Conservation (phyloP, 2,329 filamentous ascomycete species). For the Alternaria sp. region DNA sequence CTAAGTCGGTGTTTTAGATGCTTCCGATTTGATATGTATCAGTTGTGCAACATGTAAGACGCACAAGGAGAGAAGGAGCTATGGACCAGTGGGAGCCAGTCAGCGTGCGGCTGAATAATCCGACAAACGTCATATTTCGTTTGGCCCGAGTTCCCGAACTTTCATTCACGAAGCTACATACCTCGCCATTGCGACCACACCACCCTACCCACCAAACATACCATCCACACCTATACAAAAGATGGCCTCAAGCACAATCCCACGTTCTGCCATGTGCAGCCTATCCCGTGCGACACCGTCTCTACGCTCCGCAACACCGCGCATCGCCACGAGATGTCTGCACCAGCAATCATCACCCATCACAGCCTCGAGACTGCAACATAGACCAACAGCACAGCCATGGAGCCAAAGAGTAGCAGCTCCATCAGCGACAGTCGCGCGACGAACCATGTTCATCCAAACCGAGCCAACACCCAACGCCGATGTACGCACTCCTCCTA, state of each 20-base stretch:
- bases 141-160: slow-evolving; percentile 18
- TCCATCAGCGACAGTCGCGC: slow-evolving; percentile 21
- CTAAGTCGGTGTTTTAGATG: background rate
- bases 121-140: slow-evolving; percentile 28
- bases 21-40: background rate
- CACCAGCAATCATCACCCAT: slow-evolving; percentile 44
- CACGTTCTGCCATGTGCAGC: slow-evolving; percentile 37
- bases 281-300: slow-evolving; percentile 33
- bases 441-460: slow-evolving; percentile 93
- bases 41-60: background rate
- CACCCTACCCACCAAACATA: background rate
- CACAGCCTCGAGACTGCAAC: slow-evolving; percentile 38
- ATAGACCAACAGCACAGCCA: slow-evolving; percentile 37
- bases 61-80: background rate
- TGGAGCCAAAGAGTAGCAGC: slow-evolving; percentile 25
- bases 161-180: slow-evolving; percentile 10
- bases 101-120: slow-evolving; percentile 12
- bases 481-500: slow-evolving; percentile 64
- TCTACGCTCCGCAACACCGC: slow-evolving; percentile 27
- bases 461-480: slow-evolving; percentile 92
- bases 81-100: slow-evolving; percentile 3
- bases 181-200: slow-evolving; percentile 19
- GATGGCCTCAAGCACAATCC: slow-evolving; percentile 38
- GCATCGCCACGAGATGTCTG: slow-evolving; percentile 43
- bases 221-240: background rate